Conservation (phyloP, 768 basidiomycete genomes). For the Agrocybe chaxingu region DNA sequence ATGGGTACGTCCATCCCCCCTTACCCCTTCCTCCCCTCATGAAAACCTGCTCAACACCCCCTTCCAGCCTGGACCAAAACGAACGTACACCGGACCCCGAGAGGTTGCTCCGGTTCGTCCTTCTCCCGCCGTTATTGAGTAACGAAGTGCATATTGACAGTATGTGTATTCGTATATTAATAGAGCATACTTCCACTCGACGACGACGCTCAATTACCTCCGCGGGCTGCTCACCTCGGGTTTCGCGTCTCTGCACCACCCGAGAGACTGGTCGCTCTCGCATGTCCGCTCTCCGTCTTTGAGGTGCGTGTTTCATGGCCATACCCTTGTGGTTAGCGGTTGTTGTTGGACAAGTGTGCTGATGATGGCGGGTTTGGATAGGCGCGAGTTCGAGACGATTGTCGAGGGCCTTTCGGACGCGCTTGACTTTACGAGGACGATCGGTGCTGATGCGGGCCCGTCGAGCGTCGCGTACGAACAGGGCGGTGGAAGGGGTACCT, state of each 20-base stretch:
- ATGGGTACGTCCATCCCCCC: constrained; percentile 53
- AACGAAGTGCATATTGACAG: not conserved
- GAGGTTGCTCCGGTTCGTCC: constrained; percentile 67
- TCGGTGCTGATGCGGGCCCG: constrained; percentile 57
- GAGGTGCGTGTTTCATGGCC: constrained; percentile 8
- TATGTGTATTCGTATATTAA: not conserved
- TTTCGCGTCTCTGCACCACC: constrained; percentile 90
- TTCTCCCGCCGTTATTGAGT: not conserved
- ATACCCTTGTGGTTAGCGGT: no score
- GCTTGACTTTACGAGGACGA: constrained; percentile 88
- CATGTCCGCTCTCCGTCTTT: constrained; percentile 54
- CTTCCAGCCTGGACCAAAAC: constrained; percentile 55
- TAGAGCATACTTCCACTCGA: constrained; percentile 95
- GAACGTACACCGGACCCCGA: constrained; percentile 91
- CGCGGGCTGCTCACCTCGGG: constrained; percentile 87
- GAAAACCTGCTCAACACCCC: constrained; percentile 12
- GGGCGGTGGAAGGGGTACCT: constrained; percentile 65
- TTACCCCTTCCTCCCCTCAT: constrained; percentile 1
- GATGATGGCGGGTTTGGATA: constrained; percentile 18
- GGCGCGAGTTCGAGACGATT: constrained; percentile 82
- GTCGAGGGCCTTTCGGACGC: constrained; percentile 85
- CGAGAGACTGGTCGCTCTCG: constrained; percentile 85
- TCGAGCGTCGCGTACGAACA: constrained; percentile 60
- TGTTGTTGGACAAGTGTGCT: no score
- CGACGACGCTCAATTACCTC: constrained; percentile 90